Evolutionary conservation across 2,329 filamentous ascomycete species (phyloP).

Genomic region (Calonectria henricotiae): DNA sequence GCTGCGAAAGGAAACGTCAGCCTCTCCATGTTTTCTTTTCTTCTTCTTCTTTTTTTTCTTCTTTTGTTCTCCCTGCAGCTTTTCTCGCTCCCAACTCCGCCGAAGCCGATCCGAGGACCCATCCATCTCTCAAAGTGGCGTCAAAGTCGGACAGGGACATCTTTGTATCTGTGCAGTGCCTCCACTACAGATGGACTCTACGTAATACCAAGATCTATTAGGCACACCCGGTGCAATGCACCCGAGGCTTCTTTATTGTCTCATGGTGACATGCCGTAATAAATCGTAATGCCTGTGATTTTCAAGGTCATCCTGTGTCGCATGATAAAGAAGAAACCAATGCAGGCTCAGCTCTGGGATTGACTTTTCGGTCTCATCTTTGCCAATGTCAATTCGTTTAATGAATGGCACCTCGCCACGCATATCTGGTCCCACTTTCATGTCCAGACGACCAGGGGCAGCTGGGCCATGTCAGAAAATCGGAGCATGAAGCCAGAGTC

Average conservation of each 20-base stretch:
- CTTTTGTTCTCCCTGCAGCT: constrained; percentile 28
- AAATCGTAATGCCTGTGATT: constrained; percentile 2
- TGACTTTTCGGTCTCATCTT: constrained; percentile 1
- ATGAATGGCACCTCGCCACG: constrained; percentile 25
- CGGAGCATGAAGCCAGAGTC: constrained; percentile 45
- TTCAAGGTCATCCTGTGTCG: background rate
- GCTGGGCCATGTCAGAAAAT: constrained; percentile 39
- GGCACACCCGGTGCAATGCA: background rate
- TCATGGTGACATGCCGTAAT: constrained; percentile 28
- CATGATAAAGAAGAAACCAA: constrained; percentile 3
- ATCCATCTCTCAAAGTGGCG: constrained; percentile 22
- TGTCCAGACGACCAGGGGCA: constrained; percentile 16
- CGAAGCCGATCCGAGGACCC: constrained; percentile 27
- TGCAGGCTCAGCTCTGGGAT: constrained; percentile 6
- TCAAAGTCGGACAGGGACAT: constrained; percentile 15
- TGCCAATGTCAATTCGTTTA: constrained; percentile 15
- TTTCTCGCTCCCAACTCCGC: constrained; percentile 39
- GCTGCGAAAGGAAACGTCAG: background rate
- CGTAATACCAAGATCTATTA: constrained; percentile 21
- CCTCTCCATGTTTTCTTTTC: constrained; percentile 35
- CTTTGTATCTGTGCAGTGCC: constrained; percentile 15
- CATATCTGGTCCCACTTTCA: constrained; percentile 31
- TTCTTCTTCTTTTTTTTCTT: constrained; percentile 38
- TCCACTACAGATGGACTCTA: constrained; percentile 17
- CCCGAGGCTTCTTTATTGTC: constrained; percentile 25